Evolutionary conservation across 106 monocot genomes (phyloP).

Genomic region (Chionographis japonica): DNA sequence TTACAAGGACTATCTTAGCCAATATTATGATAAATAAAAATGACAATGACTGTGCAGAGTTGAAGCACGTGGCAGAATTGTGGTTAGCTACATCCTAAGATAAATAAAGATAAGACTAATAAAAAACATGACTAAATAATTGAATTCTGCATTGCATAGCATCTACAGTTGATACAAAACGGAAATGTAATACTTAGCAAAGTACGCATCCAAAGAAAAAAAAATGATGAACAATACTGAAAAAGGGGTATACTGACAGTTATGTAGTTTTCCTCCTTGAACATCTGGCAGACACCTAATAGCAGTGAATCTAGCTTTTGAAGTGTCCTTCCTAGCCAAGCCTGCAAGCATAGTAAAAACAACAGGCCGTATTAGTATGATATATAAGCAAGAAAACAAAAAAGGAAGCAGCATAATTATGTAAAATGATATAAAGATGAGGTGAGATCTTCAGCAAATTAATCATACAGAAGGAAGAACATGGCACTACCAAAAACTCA

Average conservation of each 20-base stretch:
- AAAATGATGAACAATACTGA: conserved; percentile 9
- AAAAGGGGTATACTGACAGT: conserved; percentile 66
- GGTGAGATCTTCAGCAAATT: too few relatives aligned
- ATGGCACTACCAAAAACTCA: background rate
- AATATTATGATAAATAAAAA: too few relatives aligned
- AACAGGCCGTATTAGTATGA: conserved; percentile 5
- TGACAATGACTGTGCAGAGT: too few relatives aligned
- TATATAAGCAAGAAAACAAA: background rate
- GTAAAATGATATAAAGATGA: background rate
- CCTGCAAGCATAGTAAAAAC: conserved; percentile 29
- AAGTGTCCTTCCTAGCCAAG: conserved; percentile 80
- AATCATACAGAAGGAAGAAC: background rate
- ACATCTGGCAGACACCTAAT: conserved; percentile 81
- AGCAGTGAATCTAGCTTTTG: conserved; percentile 92
- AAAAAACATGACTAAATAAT: too few relatives aligned
- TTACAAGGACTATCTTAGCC: too few relatives aligned
- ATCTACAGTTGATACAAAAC: background rate
- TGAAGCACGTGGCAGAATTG: too few relatives aligned
- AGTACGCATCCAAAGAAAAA: background rate
- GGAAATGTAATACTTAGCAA: background rate
- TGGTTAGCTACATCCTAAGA: too few relatives aligned
- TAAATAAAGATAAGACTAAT: too few relatives aligned
- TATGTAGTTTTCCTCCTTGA: conserved; percentile 74
- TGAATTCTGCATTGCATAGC: background rate
- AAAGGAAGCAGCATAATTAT: background rate